Evolutionary conservation across 192 early-diverging fungal genomes (phyloP), one percentile per base, ranked within the genome.

Genomic region (Coemansia sp.): DNA sequence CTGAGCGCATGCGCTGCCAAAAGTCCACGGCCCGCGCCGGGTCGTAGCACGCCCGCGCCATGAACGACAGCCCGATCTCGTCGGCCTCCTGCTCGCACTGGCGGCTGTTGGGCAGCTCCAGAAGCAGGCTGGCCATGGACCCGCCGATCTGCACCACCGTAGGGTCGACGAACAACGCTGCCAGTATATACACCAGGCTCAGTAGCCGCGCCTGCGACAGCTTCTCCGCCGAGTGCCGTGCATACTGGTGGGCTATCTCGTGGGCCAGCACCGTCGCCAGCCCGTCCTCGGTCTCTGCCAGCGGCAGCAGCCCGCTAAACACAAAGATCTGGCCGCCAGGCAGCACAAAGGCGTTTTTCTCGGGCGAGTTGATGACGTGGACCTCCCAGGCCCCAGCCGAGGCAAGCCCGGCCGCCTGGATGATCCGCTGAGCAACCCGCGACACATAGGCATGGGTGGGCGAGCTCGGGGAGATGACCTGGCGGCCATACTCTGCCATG

Each of bases 291-390:
- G 88, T 82, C 39, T 76, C 43, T 0, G 81, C 80, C 20, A 98
- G 70, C 2, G 85, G 85, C 3, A 98, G 71, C 14, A 98, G 81
- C 4, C 96, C 96, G 18, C 90, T 90, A 51, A 96, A 98, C 23
- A 98, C 96, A 82, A 98, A 98, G 0, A 98, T 85, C 65, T 94
- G 92, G 26, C 91, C 91, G 27, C 90, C 91, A 2, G 96, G 93
- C 34, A 95, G 67, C 7, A 96, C 94, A 68, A 98, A 95, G 3
- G 95, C 95, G 66, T 96, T 98, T 52, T 66, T 76, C 61, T 92
- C 82, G 2, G 80, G 78, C 19, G 81, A 77, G 25, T 88, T 63
- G 38, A 98, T 85, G 1, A 98, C 90, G 76, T 91, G 73, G n/a
- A 96, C 77, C 38, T 94, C 88, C 96, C 96, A 98, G 5, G 89